These are phyloP conservation scores for Barbarea vulgaris DNA, from an alignment of 345 rosid genomes.

Conservation along the genomic window DNA sequence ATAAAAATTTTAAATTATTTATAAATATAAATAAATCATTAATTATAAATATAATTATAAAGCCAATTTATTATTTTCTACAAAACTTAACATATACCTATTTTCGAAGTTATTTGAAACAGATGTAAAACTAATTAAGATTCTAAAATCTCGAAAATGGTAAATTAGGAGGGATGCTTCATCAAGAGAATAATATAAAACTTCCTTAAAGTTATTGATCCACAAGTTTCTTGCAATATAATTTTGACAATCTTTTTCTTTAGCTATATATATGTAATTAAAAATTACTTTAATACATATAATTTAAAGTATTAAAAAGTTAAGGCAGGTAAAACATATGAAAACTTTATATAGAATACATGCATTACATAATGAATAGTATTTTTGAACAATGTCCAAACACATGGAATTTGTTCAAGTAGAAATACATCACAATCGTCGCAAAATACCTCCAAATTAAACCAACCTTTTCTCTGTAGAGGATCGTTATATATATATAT, in stretches of 20 bases:
- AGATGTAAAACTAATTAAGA: conserved; percentile 32
- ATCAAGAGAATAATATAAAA: conserved; percentile 9
- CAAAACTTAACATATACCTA: too few species aligned
- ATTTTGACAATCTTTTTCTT: neutral
- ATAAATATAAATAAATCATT: too few species aligned
- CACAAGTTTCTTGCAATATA: conserved; percentile 7
- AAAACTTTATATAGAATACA: neutral
- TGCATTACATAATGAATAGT: conserved; percentile 24
- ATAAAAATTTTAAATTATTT: too few species aligned
- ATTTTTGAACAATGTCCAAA: conserved; percentile 31
- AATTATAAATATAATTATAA: too few species aligned
- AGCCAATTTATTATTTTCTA: too few species aligned
- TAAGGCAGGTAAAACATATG: neutral
- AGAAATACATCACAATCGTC: conserved; percentile 41
- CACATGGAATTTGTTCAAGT: conserved; percentile 41
- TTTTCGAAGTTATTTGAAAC: conserved; percentile 22
- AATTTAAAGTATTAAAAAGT: neutral
- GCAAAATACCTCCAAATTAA: conserved; percentile 31
- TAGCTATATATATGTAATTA: neutral
- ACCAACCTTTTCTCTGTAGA: conserved; percentile 19
- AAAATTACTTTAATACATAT: neutral
- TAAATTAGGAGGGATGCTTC: conserved; percentile 16
- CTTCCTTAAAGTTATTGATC: conserved; percentile 19
- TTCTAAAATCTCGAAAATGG: conserved; percentile 29
- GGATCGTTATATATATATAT: too few species aligned